Evolutionary conservation across 2,329 filamentous ascomycete genomes (phyloP), one percentile per base, ranked within the genome.

Genomic region (Laburnicola sp.): DNA sequence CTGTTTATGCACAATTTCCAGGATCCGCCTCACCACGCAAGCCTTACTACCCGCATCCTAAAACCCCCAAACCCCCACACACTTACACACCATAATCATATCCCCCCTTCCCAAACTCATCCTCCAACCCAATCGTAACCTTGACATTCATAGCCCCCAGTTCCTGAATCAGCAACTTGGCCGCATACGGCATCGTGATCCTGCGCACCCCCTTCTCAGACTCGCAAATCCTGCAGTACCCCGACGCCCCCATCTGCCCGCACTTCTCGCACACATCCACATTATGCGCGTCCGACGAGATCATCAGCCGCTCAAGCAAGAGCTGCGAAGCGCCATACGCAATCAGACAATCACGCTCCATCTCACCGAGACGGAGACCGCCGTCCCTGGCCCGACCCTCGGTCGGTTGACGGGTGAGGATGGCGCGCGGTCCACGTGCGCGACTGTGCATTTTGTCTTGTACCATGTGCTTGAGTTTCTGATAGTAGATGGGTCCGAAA

Each of bases 401-500:
- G 0, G 93, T 99, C 0, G 94, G 94, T 72, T 99, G 94, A 7
- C 94, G 86, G 0, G 94, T 99, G 25, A 99, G 81, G 58, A 96
- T 94, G 25, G 93, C 93, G 9, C 89, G 83, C 0, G 94, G 95
- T 0, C 95, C 95, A 10, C 91, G 87, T 2, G 93, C 86, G 55
- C 94, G 90, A 28, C 90, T 93, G 76, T 99, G 94, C 94, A 99
- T 97, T 78, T 99, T 99, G 73, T 99, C 94, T 74, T 97, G 92
- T 3, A 99, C 94, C 94, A 99, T 99, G 81, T 99, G 94, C 82
- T 99, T 99, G 59, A 99, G 84, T 61, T 96, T 96, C 79, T 99
- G 94, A 79, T 99, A 99, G 79, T 96, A 99, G 75, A 99, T 99
- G 8, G 94, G 94, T 0, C 94, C 94, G 71, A 96, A 96, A 81